Conservation (phyloP, 1,284 basidiomycete genomes). For the Marasmius tenuissimus region DNA sequence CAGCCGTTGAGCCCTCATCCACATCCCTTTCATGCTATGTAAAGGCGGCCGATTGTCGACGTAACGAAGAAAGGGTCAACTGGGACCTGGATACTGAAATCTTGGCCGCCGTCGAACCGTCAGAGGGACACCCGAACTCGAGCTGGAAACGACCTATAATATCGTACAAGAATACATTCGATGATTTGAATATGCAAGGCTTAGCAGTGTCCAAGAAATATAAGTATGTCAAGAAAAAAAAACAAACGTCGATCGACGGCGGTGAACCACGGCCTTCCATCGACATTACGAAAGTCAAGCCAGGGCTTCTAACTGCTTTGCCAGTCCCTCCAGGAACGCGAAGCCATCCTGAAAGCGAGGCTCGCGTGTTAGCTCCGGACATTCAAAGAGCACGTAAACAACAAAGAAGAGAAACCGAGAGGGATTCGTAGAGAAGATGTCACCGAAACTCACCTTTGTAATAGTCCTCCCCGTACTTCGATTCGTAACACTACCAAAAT, state of each 20-base stretch:
- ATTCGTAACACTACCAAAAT: conserved; percentile 67
- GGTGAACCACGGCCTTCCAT: not conserved
- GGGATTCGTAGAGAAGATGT: too few relatives aligned
- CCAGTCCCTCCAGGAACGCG: conserved; percentile 63
- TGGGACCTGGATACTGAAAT: too few relatives aligned
- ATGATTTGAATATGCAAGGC: too few relatives aligned
- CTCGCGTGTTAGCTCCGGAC: not conserved
- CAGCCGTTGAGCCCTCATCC: too few relatives aligned
- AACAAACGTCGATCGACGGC: not conserved
- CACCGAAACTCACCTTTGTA: conserved; percentile 48
- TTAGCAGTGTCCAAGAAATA: too few relatives aligned
- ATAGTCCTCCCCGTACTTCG: conserved; percentile 63
- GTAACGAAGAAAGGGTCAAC: too few relatives aligned
- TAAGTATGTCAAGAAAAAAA: not conserved
- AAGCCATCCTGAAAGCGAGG: conserved; percentile 55
- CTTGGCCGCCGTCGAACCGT: too few relatives aligned
- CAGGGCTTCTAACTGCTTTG: conserved; percentile 45
- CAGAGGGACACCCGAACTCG: too few relatives aligned
- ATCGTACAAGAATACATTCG: too few relatives aligned
- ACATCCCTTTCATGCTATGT: too few relatives aligned
- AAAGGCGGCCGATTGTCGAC: too few relatives aligned
- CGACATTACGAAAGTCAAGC: conserved; percentile 7
- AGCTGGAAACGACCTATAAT: too few relatives aligned
- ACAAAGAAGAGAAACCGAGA: not conserved
- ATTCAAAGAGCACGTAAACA: not conserved